A percentile compares a stretch with the other conserved stretches of the same genome.
Conservation (phyloP, 2,329 filamentous ascomycete genomes). For the Cladophialophora bantiana region DNA sequence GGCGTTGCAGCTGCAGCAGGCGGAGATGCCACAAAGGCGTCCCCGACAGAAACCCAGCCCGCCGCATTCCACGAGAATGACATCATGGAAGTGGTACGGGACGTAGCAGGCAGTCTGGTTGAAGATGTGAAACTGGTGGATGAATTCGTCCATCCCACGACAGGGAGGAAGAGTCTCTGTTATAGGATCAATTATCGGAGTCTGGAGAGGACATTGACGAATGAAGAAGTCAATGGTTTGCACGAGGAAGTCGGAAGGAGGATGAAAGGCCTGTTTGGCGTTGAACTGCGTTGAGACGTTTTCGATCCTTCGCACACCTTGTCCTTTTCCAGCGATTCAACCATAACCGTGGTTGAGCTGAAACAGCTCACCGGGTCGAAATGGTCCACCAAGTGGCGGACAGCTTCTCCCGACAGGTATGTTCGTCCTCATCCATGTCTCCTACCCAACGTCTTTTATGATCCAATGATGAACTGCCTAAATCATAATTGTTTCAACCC, state of each 20-base stretch:
- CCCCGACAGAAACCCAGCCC: constrained; percentile 48
- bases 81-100: constrained; percentile 92
- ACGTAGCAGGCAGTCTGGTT: constrained; percentile 79
- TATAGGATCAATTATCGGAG: constrained; percentile 95
- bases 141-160: constrained; percentile 87
- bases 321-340: neutral
- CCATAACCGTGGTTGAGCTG: neutral
- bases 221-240: constrained; percentile 76
- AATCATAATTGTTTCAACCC: constrained; percentile 30
- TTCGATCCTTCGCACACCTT: neutral
- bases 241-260: constrained; percentile 72
- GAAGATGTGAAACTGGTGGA: constrained; percentile 88
- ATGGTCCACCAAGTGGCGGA: neutral
- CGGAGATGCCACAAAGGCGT: constrained; percentile 47
- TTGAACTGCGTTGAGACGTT: constrained; percentile 71
- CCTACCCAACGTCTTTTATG: neutral
- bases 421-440: neutral
- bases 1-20: constrained; percentile 43
- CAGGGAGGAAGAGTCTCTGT: constrained; percentile 80
- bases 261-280: constrained; percentile 72
- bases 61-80: constrained; percentile 86
- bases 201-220: constrained; percentile 87
- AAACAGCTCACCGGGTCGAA: neutral
- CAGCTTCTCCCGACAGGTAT: neutral
- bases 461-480: constrained; percentile 30